Conservation (phyloP, 352 stramenopile species). For the Phytophthora sansomeana region DNA sequence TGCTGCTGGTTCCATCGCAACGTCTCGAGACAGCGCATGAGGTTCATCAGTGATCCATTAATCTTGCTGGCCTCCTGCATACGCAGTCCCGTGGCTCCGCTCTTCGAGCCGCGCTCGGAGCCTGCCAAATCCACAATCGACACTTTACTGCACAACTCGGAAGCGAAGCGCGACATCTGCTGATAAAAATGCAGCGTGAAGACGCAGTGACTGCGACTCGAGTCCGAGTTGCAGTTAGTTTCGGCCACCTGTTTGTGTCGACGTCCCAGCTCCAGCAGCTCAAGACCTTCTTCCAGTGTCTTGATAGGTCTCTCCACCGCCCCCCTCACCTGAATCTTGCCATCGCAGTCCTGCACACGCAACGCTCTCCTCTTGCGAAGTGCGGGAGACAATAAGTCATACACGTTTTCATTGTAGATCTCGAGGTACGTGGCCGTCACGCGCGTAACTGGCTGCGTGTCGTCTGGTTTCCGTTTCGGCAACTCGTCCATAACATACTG, state of each 20-base stretch:
- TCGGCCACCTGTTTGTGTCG: conserved; percentile 86
- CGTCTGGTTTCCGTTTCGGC: conserved; percentile 53
- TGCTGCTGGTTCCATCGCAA: conserved; percentile 94
- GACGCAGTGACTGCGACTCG: conserved; percentile 91
- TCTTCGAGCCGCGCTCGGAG: conserved; percentile 80
- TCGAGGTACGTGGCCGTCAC: conserved; percentile 96
- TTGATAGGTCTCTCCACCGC: conserved; percentile 74
- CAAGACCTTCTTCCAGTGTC: conserved; percentile 71
- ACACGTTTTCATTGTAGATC: conserved; percentile 99
- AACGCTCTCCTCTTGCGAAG: conserved; percentile 67
- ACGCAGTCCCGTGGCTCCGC: conserved; percentile 78
- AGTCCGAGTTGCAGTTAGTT: conserved; percentile 91
- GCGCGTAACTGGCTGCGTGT: conserved; percentile 46
- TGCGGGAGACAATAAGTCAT: conserved; percentile 91
- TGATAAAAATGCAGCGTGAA: conserved; percentile 88
- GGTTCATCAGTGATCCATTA: conserved; percentile 98
- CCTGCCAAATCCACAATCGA: conserved; percentile 97
- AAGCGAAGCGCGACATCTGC: conserved; percentile 26
- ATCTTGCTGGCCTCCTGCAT: conserved; percentile 99
- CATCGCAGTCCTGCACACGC: conserved; percentile 85
- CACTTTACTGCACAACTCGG: conserved; percentile 53
- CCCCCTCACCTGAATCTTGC: conserved; percentile 89
- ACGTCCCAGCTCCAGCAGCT: conserved; percentile 72
- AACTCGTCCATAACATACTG: conserved; percentile 75
- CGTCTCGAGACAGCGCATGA: conserved; percentile 97